Conservation (phyloP, 2,329 filamentous ascomycete species). For the Neospermospora avenae region DNA sequence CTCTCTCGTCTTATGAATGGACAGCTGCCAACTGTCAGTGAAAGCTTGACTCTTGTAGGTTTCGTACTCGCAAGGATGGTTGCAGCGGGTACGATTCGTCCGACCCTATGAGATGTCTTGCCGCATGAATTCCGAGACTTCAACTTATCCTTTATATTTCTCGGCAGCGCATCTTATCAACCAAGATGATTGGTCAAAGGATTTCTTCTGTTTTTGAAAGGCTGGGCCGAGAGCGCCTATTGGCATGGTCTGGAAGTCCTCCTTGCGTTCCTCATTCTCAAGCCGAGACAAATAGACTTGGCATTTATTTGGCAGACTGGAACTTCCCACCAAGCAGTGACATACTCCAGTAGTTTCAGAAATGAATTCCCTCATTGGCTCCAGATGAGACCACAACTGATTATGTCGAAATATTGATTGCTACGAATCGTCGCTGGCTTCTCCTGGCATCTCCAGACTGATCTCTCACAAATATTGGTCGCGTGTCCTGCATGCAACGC, state of each 20-base stretch:
- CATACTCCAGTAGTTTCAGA: neutral
- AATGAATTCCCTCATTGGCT: neutral
- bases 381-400: neutral
- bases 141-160: neutral
- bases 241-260: neutral
- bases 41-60: neutral
- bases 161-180: neutral
- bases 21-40: neutral
- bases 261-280: neutral
- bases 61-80: neutral
- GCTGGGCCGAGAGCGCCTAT: neutral
- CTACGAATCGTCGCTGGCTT: neutral
- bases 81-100: neutral
- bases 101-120: neutral
- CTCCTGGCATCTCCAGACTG: neutral
- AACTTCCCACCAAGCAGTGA: neutral
- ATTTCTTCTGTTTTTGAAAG: neutral
- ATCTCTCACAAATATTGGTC: neutral
- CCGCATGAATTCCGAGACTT: constrained; percentile 6
- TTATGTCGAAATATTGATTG: neutral
- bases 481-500: neutral
- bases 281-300: neutral
- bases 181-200: neutral
- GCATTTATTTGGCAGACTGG: neutral
- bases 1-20: neutral